Evolutionary conservation across 2,329 filamentous ascomycete species (phyloP), one percentile per base, ranked within the genome.

Genomic region (Xylaria hypoxylon): DNA sequence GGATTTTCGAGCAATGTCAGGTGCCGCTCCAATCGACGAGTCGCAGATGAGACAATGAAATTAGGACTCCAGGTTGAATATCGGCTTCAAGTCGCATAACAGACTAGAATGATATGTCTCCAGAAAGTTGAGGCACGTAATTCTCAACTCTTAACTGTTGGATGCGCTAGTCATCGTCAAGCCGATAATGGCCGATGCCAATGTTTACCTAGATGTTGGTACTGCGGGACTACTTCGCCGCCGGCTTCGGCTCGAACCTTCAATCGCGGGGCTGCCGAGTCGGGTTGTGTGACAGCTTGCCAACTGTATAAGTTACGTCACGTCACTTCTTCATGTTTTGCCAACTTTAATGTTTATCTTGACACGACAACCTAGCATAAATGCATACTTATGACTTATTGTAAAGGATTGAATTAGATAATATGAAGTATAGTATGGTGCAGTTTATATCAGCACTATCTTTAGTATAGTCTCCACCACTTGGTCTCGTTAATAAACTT

Each of bases 141-240:
- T 31, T 19, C 13, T 24, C 28, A 33, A 35, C 15, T 53, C 38
- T 52, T 48, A 7, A 11, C 35, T 26, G 8, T 55, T 44, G 17
- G 45, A 53, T 35, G 35, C 31, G 3, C 45, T 64, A 48, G 53
- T 67, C 44, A 64, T 44, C 28, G 48, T 10, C 35, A 31, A 26
- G 59, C 59, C 59, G 53, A 55, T 50, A 22, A 59, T 53, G 52
- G 64, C 64, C 64, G 53, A 66, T 31, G 48, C 24, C 24, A 31
- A 38, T 22, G 28, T n/a, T 35, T 15, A 26, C n/a, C 57, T 31
- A 38, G 15, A 13, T 53, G 8, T 24, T 40, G 31, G 17, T 24
- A 50, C 22, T 40, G 51, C 33, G 52, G 58, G 52, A 52, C 59
- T 17, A 51, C 62, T 67, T 60, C 59, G 59, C 52, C 52, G 38